Evolutionary conservation across 768 basidiomycete genomes (phyloP), one percentile per base, ranked within the genome.

Genomic region (Clitopilus hobsonii): DNA sequence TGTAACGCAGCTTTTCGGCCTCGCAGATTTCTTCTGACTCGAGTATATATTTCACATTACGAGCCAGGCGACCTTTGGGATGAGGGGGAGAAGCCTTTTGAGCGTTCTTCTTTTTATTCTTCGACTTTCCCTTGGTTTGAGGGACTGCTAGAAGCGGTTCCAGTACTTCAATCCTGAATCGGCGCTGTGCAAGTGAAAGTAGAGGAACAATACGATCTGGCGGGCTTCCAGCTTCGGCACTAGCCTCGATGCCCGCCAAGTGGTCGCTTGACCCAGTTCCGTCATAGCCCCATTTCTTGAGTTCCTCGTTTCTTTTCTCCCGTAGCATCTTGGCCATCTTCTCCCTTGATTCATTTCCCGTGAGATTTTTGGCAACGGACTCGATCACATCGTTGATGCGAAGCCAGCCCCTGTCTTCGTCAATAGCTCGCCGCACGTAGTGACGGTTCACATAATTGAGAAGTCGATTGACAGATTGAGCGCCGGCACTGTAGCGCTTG

Each of bases 361-460:
- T 69, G 49, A 80, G 71, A 20, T 75, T 75, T 61, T 78, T 81
- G 50, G 82, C 79, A 52, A 84, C 79, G 23, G 79, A 78, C 62
- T 85, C 80, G 57, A 89, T 67, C 14, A 86, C 77, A 64, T 89
- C 88, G 51, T 73, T 74, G 38, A 89, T 71, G 26, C 84, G 80
- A 38, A 90, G 74, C 89, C 89, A 91, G 38, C 89, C 88, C 59
- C 76, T 81, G 69, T 89, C 89, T 67, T 91, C 88, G 67, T 91
- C 88, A 14, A 86, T 74, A 45, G 85, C 86, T 16, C 86, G 85
- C 66, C 84, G 85, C 63, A 88, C 86, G 63, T 86, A 86, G 67
- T 88, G 86, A 24, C 88, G 84, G 64, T 86, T 86, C 58, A 91
- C 85, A 64, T 91, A 91, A 72, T 83, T 89, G 61, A 90, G 76